Evolutionary conservation across 164 flowering plant species (phyloP).

Genomic region (Chimonanthus salicifolius): DNA sequence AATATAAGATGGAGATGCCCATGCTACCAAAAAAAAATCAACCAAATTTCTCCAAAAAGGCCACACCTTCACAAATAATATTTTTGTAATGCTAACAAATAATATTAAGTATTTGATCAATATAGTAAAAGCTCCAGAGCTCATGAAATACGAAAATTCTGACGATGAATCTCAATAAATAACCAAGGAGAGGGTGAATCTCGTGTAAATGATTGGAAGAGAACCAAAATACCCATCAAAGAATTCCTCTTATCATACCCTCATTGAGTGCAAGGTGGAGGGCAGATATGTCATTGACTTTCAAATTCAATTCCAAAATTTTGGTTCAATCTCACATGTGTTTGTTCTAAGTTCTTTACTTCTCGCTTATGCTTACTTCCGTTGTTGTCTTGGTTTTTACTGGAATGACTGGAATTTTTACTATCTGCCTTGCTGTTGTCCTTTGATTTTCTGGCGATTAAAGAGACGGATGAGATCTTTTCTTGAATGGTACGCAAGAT

Average conservation of each 20-base stretch:
- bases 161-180: too few relatives aligned
- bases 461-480: constrained; percentile 21
- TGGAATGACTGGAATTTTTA: neutral
- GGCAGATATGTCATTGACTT: neutral
- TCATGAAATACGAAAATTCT: too few relatives aligned
- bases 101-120: too few relatives aligned
- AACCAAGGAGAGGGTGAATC: too few relatives aligned
- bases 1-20: too few relatives aligned
- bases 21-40: too few relatives aligned
- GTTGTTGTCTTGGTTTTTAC: neutral
- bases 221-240: neutral
- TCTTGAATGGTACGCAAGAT: constrained; percentile 28
- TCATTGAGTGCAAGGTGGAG: neutral
- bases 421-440: neutral
- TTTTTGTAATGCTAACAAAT: too few relatives aligned
- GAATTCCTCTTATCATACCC: neutral
- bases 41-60: too few relatives aligned
- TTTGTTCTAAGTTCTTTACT: neutral
- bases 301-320: neutral
- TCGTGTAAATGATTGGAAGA: neutral
- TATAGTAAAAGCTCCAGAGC: too few relatives aligned
- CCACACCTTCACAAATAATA: too few relatives aligned
- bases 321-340: neutral
- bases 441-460: neutral
- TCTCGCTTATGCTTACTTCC: neutral